Evolutionary conservation across 805 yeast genomes (phyloP).

Genomic region (Hanseniaspora mollemarum): DNA sequence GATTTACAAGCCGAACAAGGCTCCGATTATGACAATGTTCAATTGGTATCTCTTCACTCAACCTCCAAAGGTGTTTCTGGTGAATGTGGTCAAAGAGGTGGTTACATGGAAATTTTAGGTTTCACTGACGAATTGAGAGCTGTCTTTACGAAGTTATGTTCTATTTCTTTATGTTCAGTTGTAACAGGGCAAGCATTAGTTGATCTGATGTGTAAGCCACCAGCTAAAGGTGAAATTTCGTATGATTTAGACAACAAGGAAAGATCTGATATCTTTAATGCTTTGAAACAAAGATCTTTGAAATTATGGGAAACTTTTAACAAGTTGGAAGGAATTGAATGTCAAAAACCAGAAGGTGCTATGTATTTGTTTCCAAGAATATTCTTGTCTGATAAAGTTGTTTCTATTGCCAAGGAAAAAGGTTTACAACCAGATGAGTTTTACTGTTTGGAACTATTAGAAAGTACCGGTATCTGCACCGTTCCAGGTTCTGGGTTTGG

Average conservation of each 20-base stretch:
- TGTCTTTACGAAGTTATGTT: conserved; percentile 71
- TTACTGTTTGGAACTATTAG: conserved; percentile 74
- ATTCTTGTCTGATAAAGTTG: conserved; percentile 51
- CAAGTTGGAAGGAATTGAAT: conserved; percentile 66
- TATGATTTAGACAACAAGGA: conserved; percentile 57
- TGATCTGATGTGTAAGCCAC: conserved; percentile 90
- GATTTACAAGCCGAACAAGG: conserved; percentile 46
- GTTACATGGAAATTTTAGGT: conserved; percentile 89
- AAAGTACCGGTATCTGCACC: conserved; percentile 87
- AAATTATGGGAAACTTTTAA: conserved; percentile 59
- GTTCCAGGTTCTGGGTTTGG: conserved; percentile 98
- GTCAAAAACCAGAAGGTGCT: conserved; percentile 91
- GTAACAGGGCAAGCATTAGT: conserved; percentile 90
- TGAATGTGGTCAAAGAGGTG: conserved; percentile 99
- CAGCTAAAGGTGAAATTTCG: conserved; percentile 63
- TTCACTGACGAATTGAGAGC: conserved; percentile 58
- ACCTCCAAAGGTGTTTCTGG: conserved; percentile 96
- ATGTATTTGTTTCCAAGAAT: conserved; percentile 90
- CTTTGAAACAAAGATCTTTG: conserved; percentile 53
- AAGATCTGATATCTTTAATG: conserved; percentile 46
- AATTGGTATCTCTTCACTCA: conserved; percentile 89
- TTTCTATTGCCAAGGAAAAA: conserved; percentile 44
- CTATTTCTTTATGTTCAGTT: conserved; percentile 85
- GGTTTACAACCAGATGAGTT: conserved; percentile 69
- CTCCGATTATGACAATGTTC: conserved; percentile 57